A percentile compares a stretch with the other conserved stretches of the same genome.
These are phyloP conservation scores for Pouteria glomerata DNA, from an alignment of 148 eudicot genomes.

Conservation along the genomic window DNA sequence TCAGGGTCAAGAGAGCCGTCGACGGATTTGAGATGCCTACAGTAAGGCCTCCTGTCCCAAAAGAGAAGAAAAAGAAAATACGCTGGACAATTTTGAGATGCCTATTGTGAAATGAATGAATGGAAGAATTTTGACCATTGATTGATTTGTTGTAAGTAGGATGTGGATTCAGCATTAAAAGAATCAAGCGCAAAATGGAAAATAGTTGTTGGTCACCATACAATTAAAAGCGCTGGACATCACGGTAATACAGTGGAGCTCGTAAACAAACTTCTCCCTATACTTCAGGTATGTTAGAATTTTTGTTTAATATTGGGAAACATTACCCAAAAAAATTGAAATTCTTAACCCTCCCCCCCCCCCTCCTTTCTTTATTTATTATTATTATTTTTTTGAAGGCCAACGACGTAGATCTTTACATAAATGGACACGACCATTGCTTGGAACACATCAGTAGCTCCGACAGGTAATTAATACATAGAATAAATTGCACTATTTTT, in stretches of 20 bases:
- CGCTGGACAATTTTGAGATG: too few species aligned
- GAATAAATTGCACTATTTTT: too few species aligned
- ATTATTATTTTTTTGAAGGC: not conserved
- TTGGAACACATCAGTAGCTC: constrained; percentile 5
- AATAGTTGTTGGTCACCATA: constrained; percentile 76
- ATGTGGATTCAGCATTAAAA: constrained; percentile 49
- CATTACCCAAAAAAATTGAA: not conserved
- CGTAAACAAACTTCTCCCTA: constrained; percentile 51
- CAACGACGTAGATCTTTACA: not conserved
- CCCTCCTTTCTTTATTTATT: too few species aligned
- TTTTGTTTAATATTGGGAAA: not conserved
- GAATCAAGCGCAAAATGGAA: constrained; percentile 70
- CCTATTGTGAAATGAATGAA: not conserved
- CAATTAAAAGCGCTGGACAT: constrained; percentile 59
- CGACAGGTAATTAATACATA: not conserved
- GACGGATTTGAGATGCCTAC: too few species aligned
- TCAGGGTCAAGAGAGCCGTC: too few species aligned
- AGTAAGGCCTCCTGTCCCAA: too few species aligned
- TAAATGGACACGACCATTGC: constrained; percentile 8
- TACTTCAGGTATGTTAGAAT: constrained; percentile 38
- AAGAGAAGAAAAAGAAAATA: too few species aligned
- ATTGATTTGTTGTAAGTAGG: constrained; percentile 25
- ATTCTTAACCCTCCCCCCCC: too few species aligned
- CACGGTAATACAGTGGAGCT: constrained; percentile 69
- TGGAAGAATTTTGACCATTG: not conserved